These are phyloP conservation scores for Magnaporthiopsis poae DNA, from an alignment of 2,329 filamentous ascomycete species.

Conservation along the genomic window DNA sequence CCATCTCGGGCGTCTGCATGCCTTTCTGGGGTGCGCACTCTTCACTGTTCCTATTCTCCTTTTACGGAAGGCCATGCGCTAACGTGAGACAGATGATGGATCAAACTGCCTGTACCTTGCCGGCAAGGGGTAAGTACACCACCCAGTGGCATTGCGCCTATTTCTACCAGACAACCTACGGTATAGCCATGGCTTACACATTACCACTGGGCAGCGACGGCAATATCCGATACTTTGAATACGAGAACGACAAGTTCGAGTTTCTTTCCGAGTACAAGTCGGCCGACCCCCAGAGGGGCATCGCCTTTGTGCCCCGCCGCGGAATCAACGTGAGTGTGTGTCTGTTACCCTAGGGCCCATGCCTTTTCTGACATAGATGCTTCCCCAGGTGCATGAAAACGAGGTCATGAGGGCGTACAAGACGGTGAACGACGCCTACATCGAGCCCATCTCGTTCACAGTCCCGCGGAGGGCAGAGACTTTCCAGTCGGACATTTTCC, in stretches of 20 bases:
- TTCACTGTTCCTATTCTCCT: background rate
- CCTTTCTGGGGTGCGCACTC: constrained; percentile 74
- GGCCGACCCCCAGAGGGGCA: constrained; percentile 82
- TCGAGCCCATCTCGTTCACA: constrained; percentile 95
- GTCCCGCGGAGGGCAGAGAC: constrained; percentile 86
- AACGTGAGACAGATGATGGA: constrained; percentile 56
- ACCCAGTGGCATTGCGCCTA: background rate
- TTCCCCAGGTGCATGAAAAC: constrained; percentile 70
- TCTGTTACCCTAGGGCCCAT: constrained; percentile 9
- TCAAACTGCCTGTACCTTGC: constrained; percentile 92
- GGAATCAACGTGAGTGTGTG: constrained; percentile 65
- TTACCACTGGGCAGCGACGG: constrained; percentile 56
- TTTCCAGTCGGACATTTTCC: constrained; percentile 96
- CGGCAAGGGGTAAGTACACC: constrained; percentile 70
- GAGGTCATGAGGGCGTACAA: constrained; percentile 94
- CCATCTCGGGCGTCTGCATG: constrained; percentile 96
- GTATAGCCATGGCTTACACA: constrained; percentile 7
- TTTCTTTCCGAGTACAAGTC: constrained; percentile 96
- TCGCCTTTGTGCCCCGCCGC: constrained; percentile 89
- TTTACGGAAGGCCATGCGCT: constrained; percentile 10
- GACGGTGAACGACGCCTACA: constrained; percentile 86
- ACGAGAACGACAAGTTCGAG: constrained; percentile 97
- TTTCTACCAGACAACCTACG: background rate
- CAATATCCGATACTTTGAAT: constrained; percentile 98
- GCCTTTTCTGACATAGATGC: constrained; percentile 11